Conservation (phyloP, 2,329 filamentous ascomycete genomes). For the Diaporthe batatas region DNA sequence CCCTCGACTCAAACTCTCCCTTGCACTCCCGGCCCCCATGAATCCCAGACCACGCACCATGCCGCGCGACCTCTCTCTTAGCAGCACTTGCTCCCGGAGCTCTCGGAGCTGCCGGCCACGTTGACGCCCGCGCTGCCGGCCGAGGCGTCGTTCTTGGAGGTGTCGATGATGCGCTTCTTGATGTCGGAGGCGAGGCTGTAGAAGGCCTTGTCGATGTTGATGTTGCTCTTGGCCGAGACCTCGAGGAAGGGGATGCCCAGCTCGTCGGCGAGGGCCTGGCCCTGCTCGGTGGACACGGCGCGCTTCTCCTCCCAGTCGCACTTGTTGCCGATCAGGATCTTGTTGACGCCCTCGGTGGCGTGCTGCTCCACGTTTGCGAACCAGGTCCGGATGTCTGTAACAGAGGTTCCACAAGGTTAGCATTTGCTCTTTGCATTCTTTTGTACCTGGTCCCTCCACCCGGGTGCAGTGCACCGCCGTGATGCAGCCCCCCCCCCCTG, state of each 20-base stretch:
- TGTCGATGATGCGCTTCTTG: constrained; percentile 98
- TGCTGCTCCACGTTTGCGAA: constrained; percentile 99
- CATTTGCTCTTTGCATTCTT: not conserved
- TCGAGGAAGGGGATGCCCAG: constrained; percentile 98
- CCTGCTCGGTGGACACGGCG: constrained; percentile 91
- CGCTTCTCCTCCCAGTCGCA: constrained; percentile 99
- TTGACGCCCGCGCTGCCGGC: constrained; percentile 72
- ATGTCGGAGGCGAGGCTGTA: constrained; percentile 95
- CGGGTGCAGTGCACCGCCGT: constrained; percentile 35
- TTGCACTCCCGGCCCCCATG: not conserved
- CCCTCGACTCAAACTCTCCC: not conserved
- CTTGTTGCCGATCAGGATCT: constrained; percentile 99
- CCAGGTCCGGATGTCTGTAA: constrained; percentile 95
- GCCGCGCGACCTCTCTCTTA: constrained; percentile 60
- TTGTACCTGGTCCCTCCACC: constrained; percentile 14
- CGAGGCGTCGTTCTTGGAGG: constrained; percentile 79
- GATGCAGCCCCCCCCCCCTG: not conserved
- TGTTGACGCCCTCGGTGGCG: constrained; percentile 98
- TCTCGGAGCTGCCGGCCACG: constrained; percentile 73
- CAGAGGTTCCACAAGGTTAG: constrained; percentile 3
- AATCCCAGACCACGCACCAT: not conserved
- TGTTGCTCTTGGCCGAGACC: constrained; percentile 98
- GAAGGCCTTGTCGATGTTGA: constrained; percentile 99
- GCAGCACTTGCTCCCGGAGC: constrained; percentile 80
- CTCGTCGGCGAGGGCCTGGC: constrained; percentile 93